Percentiles rank a stretch among this genome's conserved stretches.
These are phyloP conservation scores for Achaetomium macrosporum DNA, from an alignment of 2,329 filamentous ascomycete species.

Conservation along the genomic window DNA sequence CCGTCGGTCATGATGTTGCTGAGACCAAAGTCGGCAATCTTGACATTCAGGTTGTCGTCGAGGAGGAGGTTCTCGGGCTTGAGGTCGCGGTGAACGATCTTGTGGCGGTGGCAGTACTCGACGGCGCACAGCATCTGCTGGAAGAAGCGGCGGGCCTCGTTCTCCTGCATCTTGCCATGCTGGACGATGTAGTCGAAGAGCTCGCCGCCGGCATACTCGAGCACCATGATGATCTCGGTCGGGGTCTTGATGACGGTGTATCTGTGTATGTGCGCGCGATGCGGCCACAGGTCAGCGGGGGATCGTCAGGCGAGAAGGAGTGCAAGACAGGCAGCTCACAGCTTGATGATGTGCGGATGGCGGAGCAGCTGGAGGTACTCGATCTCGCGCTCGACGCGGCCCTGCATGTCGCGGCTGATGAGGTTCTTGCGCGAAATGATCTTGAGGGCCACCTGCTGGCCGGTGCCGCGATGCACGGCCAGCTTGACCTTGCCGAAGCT, in stretches of 20 bases:
- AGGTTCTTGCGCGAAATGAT: constrained; percentile 96
- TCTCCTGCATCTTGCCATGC: constrained; percentile 84
- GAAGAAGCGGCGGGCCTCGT: constrained; percentile 94
- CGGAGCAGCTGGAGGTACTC: constrained; percentile 93
- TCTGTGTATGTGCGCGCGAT: constrained; percentile 44
- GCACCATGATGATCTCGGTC: constrained; percentile 96
- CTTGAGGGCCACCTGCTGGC: constrained; percentile 94
- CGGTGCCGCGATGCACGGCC: constrained; percentile 84
- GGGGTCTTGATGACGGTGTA: constrained; percentile 96
- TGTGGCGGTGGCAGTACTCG: constrained; percentile 97
- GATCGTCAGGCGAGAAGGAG: background rate
- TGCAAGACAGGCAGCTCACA: constrained; percentile 49
- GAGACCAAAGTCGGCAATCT: constrained; percentile 96
- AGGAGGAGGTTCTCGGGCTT: constrained; percentile 96
- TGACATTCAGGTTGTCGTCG: constrained; percentile 93
- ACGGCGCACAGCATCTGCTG: constrained; percentile 99
- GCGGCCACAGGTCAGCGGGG: background rate
- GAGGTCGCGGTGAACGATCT: constrained; percentile 95
- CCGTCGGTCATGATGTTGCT: constrained; percentile 99
- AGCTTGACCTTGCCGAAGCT: constrained; percentile 99
- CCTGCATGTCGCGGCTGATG: constrained; percentile 95
- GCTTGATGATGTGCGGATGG: constrained; percentile 98
- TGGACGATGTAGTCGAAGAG: constrained; percentile 98
- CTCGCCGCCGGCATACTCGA: constrained; percentile 94
- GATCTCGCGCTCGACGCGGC: constrained; percentile 94